phyloP scores from a whole-genome alignment of 2,329 filamentous ascomycete species.

The Colletotrichum graminicola region DNA sequence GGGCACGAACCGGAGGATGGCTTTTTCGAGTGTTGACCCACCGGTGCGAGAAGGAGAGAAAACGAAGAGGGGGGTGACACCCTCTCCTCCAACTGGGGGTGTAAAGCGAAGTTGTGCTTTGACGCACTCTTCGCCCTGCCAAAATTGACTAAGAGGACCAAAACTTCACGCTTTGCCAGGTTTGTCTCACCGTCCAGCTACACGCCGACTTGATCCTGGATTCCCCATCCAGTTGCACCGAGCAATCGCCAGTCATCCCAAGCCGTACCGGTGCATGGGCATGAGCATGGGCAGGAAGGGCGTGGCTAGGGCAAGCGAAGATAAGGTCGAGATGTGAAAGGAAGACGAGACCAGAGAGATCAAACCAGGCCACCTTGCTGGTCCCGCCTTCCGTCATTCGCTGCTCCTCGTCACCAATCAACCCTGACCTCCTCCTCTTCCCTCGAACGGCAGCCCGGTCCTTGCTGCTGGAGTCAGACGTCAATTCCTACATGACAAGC shows the following conservation, averaged over 20 bases:
- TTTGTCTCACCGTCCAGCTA: background rate
- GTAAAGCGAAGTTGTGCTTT: background rate
- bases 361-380: slow-evolving; percentile 18
- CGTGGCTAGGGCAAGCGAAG: background rate
- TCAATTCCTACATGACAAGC: background rate
- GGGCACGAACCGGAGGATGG: too few relatives aligned
- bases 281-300: background rate
- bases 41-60: background rate
- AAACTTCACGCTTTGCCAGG: background rate
- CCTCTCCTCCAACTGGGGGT: background rate
- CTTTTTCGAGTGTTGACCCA: background rate
- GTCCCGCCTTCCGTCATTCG: slow-evolving; percentile 29
- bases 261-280: background rate
- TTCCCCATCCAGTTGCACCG: background rate
- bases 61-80: background rate
- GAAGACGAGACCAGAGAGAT: background rate
- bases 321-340: background rate
- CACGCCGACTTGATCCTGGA: background rate
- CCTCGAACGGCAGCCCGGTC: background rate
- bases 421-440: background rate
- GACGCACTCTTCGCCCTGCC: background rate
- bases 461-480: slow-evolving; percentile 10
- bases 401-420: background rate
- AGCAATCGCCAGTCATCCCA: slow-evolving; percentile 3
- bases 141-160: background rate